phyloP scores from a whole-genome alignment of 495 filamentous ascomycete genomes.

The Talaromyces borbonicus region DNA sequence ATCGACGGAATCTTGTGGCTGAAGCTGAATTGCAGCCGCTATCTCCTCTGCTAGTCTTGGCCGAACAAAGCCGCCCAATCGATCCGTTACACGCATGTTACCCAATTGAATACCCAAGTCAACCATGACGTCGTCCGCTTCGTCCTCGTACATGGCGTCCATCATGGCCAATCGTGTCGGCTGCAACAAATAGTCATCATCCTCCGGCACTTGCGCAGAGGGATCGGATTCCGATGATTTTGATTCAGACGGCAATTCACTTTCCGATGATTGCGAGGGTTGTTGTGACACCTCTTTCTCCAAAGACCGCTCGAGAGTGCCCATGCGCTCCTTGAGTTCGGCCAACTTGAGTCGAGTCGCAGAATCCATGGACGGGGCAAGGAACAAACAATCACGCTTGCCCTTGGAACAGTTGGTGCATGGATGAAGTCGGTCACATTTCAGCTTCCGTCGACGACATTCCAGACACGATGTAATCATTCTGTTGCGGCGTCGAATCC shows the following conservation, averaged over 20 bases:
- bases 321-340: conserved; percentile 63
- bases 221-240: background rate
- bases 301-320: conserved; percentile 51
- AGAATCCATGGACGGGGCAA: conserved; percentile 6
- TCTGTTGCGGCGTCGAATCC: conserved; percentile 16
- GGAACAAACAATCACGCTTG: conserved; percentile 11
- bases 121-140: conserved; percentile 47
- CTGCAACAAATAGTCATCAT: conserved; percentile 9
- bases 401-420: conserved; percentile 50
- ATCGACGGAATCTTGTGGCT: background rate
- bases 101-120: conserved; percentile 64
- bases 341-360: conserved; percentile 38
- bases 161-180: conserved; percentile 36
- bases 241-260: background rate
- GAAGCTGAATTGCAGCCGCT: background rate
- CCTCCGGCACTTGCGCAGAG: background rate
- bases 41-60: conserved; percentile 6
- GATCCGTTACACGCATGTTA: conserved; percentile 61
- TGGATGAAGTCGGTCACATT: conserved; percentile 58
- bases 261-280: background rate
- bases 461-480: conserved; percentile 62
- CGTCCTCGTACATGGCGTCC: conserved; percentile 59
- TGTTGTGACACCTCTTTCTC: conserved; percentile 32
- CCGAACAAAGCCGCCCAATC: conserved; percentile 43
- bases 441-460: conserved; percentile 61